phyloP scores from a whole-genome alignment of 1,284 basidiomycete species.

The Heterobasidion annosum region DNA sequence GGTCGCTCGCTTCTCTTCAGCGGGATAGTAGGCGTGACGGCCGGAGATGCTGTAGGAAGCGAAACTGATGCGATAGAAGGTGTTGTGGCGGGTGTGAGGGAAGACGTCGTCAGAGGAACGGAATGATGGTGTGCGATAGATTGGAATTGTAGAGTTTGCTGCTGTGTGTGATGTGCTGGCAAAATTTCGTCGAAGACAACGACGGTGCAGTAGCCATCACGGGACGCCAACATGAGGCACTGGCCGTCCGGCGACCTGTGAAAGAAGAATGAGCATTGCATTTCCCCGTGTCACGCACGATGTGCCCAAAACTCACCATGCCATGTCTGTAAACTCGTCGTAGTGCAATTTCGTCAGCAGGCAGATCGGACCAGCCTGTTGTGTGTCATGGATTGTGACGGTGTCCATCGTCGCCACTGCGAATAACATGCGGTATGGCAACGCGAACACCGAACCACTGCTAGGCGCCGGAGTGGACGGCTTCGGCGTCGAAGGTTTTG shows the following conservation, averaged over 20 bases:
- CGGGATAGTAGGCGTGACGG: conserved; percentile 34
- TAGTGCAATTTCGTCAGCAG: conserved; percentile 95
- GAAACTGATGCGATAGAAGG: conserved; percentile 28
- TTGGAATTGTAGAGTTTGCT: conserved; percentile 79
- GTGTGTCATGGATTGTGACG: conserved; percentile 93
- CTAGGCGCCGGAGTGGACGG: conserved; percentile 36
- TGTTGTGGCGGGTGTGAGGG: conserved; percentile 26
- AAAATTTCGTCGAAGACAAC: conserved; percentile 89
- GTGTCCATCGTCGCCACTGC: conserved; percentile 97
- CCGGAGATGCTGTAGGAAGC: conserved; percentile 24
- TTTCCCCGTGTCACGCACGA: conserved; percentile 4
- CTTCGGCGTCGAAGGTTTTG: conserved; percentile 51
- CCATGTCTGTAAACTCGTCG: conserved; percentile 94
- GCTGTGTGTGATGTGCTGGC: conserved; percentile 78
- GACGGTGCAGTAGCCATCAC: conserved; percentile 96
- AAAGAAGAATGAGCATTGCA: background rate
- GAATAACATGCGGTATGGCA: conserved; percentile 93
- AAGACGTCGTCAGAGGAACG: conserved; percentile 42
- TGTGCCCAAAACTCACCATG: conserved; percentile 62
- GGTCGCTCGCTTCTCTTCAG: conserved; percentile 46
- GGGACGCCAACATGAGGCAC: conserved; percentile 83
- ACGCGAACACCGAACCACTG: conserved; percentile 66
- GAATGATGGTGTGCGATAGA: conserved; percentile 80
- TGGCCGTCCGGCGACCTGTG: conserved; percentile 93
- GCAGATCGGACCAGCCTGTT: conserved; percentile 89